Evolutionary conservation across 176 grass and related monocot genomes (phyloP).

Genomic region (Musa itinerans): DNA sequence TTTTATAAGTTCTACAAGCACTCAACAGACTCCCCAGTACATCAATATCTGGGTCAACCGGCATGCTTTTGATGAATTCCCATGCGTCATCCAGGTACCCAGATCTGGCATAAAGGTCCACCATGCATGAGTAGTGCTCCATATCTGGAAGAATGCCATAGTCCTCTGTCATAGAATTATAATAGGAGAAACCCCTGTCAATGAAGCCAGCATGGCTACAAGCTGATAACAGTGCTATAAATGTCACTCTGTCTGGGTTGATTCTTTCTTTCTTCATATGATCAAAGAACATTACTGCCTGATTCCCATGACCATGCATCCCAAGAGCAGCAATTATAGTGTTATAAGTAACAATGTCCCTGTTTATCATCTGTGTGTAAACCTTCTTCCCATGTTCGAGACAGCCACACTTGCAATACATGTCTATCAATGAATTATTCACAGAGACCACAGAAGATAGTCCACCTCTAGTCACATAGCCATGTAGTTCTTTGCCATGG

Average conservation of each 20-base stretch:
- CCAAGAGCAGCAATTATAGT: slow-evolving; percentile 58
- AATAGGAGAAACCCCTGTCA: slow-evolving; percentile 44
- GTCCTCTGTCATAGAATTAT: slow-evolving; percentile 45
- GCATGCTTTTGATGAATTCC: slow-evolving; percentile 44
- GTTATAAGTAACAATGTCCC: slow-evolving; percentile 50
- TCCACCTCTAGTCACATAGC: slow-evolving; percentile 27
- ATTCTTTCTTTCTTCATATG: slow-evolving; percentile 33
- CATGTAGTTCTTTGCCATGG: slow-evolving; percentile 44
- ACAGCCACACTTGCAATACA: slow-evolving; percentile 62
- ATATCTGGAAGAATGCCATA: slow-evolving; percentile 47
- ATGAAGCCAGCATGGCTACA: slow-evolving; percentile 59
- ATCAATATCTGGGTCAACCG: slow-evolving; percentile 35
- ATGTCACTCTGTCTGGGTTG: slow-evolving; percentile 57
- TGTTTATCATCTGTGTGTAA: slow-evolving; percentile 27
- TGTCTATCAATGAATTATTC: slow-evolving; percentile 51
- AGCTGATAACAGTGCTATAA: slow-evolving; percentile 57
- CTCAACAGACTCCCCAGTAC: slow-evolving; percentile 49
- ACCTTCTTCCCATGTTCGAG: slow-evolving; percentile 28
- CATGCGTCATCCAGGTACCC: slow-evolving; percentile 52
- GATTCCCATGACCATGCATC: slow-evolving; percentile 37
- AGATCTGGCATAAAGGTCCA: slow-evolving; percentile 59
- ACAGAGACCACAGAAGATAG: slow-evolving; percentile 39
- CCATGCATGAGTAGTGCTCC: slow-evolving; percentile 58
- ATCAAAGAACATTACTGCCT: slow-evolving; percentile 41
- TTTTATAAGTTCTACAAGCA: slow-evolving; percentile 58